phyloP scores from a whole-genome alignment of 352 stramenopile species.

The Globisporangium ultimum region DNA sequence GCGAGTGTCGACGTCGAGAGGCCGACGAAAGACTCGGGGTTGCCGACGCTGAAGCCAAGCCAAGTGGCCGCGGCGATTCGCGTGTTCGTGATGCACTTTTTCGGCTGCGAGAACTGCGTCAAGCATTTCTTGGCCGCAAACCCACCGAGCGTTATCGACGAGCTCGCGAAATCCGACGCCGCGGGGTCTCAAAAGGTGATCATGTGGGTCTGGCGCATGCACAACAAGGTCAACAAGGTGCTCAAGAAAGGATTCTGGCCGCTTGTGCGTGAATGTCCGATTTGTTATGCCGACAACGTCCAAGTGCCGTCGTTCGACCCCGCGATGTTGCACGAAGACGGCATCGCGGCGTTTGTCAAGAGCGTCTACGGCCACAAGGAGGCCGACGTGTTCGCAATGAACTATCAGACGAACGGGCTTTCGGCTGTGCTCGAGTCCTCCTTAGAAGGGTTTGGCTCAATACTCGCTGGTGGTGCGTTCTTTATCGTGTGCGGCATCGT shows the following conservation, averaged over 20 bases:
- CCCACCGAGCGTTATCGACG: conserved; percentile 45
- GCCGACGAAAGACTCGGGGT: conserved; percentile 10
- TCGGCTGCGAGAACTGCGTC: conserved; percentile 75
- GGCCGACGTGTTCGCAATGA: conserved; percentile 42
- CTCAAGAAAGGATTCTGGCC: conserved; percentile 73
- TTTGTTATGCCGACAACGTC: conserved; percentile 60
- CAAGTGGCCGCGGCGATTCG: conserved; percentile 58
- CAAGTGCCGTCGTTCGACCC: conserved; percentile 45
- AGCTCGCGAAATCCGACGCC: conserved; percentile 32
- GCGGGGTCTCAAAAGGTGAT: conserved; percentile 38
- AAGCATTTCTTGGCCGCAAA: conserved; percentile 74
- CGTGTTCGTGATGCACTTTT: conserved; percentile 76
- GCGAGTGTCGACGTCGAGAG: conserved; percentile 28
- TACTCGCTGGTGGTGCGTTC: conserved; percentile 8
- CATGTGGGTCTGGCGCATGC: conserved; percentile 82
- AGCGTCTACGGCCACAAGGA: conserved; percentile 53
- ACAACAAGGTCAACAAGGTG: conserved; percentile 81
- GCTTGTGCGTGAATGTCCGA: conserved; percentile 37
- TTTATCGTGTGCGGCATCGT: conserved; percentile 19
- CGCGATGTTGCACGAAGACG: conserved; percentile 36
- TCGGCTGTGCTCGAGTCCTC: conserved; percentile 33
- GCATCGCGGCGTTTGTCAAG: conserved; percentile 50
- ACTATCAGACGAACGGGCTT: conserved; percentile 42
- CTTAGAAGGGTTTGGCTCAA: conserved; percentile 32
- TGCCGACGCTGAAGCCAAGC: conserved; percentile 47